Evolutionary conservation across 345 rosid species (phyloP), one percentile per base, ranked within the genome.

Genomic region (Hevea brasiliensis): DNA sequence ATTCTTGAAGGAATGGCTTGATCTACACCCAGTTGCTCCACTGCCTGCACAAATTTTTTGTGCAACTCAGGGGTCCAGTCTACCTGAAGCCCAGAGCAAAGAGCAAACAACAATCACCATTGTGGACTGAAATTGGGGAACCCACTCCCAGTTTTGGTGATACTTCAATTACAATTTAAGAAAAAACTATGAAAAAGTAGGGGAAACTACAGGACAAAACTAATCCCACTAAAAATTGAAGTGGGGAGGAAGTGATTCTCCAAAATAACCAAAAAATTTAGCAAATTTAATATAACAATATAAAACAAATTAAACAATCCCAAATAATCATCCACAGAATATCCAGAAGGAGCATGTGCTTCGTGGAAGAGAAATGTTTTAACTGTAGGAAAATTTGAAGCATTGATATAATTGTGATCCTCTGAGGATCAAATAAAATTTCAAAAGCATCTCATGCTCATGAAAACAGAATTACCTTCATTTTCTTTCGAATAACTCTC

Each of bases 1-100:
- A 95, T 92, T 68, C 91, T 81, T 6, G 99, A 95, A 71, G 99
- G 99, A 76, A 95, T 95, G 44, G 98, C 97, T 81, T 92, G 97
- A 80, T 92, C 99, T 12, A 89, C 70, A 3, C 99, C 98, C 23
- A 95, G 86, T 74, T 88, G 89, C 82, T 92, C 98, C 57, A 92
- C 99, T 3, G 97, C 98, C 74, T 85, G 82, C 71, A 91, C 99
- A 57, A 95, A 95, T 67, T 89, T 91, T 83, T 86, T 92, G 81
- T 95, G 98, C 77, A 95, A 85, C 61, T 91, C 97, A 14, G 88
- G 78, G 8, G 96, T 92, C 99, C 99, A 95, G 75, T 95, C 98
- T 47, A 95, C 93, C 99, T 95, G 83, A 76, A 78, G 67, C 56
- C 61, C 68, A 68, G 24, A 35, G 24, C 23, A 51, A 27, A 66